Base-by-base conservation (phyloP, 2,329 filamentous ascomycete species). In the Volutella citrinella region DNA sequence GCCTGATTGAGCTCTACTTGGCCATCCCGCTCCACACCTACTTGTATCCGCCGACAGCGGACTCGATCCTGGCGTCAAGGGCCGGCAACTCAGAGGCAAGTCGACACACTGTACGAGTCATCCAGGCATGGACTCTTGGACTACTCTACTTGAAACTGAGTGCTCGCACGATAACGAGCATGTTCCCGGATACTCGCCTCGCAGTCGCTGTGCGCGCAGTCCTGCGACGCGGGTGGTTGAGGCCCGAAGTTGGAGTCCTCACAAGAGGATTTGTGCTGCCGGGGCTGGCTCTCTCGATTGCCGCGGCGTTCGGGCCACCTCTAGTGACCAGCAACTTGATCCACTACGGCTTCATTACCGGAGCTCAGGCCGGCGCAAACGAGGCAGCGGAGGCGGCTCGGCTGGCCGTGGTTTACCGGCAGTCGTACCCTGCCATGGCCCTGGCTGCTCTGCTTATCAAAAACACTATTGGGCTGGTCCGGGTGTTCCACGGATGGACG, bases 51-150 rank as follows among this genome's bases (percentile, higher is more conserved):
- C 52, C 59, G 5, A 55, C 52, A 8, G 53, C 43, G 27, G 57
- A 40, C 24, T 59, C 36, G 29, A 54, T 42, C 22, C 55, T 51
- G 44, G 52, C 56, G 33, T 22, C 38, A 35, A 16, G 48, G 49
- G 37, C 51, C 27, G 44, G 51, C 15, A 46, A 36, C 5, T 39
- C 49, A 6, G 48, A 52, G 30, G 50, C 46, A 7, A 57, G 58
- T 11, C 56, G 59, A 5, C 87, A 94, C 55, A 86, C 82, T 7
- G 78, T 97, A 25, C 84, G 94, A 43, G 74, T 97, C 42, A 82
- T 97, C 25, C 91, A 97, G 57, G 83, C 90, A 38, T 98, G 91
- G 89, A 95, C 90, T 0, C 70, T 98, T 2, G 93, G 93, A 5
- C 76, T 98, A 15, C 73, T 98, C 4, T 96, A 95, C 59, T 74